Evolutionary conservation across 179 eudicot genomes (phyloP).

Genomic region (Drosera spatulata): DNA sequence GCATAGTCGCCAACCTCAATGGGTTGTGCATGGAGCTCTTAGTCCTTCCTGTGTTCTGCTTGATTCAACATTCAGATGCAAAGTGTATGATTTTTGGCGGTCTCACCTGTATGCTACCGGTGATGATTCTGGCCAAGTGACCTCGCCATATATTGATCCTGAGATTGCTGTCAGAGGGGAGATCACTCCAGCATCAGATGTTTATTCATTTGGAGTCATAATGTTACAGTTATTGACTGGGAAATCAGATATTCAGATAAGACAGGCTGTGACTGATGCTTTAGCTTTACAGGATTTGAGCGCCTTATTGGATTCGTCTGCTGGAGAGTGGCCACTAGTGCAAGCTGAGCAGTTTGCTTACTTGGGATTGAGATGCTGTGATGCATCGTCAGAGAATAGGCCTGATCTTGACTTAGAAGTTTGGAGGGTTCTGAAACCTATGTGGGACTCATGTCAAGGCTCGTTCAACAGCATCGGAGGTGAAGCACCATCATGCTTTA

Average conservation of each 20-base stretch:
- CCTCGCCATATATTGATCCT: conserved; percentile 49
- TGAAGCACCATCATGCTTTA: conserved; percentile 58
- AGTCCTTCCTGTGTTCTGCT: conserved; percentile 59
- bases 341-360: conserved; percentile 36
- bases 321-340: conserved; percentile 44
- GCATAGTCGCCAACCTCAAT: conserved; percentile 47
- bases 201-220: conserved; percentile 73
- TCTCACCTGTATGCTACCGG: conserved; percentile 28
- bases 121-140: conserved; percentile 23
- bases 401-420: conserved; percentile 48
- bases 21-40: conserved; percentile 59
- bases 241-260: conserved; percentile 17
- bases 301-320: conserved; percentile 29
- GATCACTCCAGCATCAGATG: conserved; percentile 45
- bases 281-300: conserved; percentile 14
- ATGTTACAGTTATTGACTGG: conserved; percentile 31
- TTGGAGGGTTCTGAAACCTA: conserved; percentile 68
- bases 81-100: conserved; percentile 55
- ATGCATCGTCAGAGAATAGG: conserved; percentile 13
- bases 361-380: conserved; percentile 39
- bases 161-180: conserved; percentile 44
- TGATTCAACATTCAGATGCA: conserved; percentile 49
- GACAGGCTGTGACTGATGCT: conserved; percentile 18
- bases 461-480: conserved; percentile 19
- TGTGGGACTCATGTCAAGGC: conserved; percentile 47